These are phyloP conservation scores for Epichloe scottii DNA, from an alignment of 2,329 filamentous ascomycete species.

Conservation along the genomic window DNA sequence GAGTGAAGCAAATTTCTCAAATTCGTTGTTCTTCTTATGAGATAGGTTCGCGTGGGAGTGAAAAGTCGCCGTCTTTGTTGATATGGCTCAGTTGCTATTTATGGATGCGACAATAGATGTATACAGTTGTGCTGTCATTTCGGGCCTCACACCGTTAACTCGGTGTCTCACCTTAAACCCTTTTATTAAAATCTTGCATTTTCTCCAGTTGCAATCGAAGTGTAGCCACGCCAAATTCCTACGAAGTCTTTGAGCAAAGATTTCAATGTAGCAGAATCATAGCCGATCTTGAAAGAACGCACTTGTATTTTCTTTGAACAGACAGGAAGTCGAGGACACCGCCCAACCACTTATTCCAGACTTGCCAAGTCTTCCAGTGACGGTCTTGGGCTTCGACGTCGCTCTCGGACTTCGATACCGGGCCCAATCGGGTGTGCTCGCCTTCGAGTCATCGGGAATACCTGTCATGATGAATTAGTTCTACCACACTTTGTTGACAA, in stretches of 20 bases:
- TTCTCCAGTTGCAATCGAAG: no score
- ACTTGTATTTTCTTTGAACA: neutral
- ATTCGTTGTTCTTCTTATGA: no score
- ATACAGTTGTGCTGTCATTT: neutral
- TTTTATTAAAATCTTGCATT: no score
- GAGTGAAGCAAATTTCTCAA: no score
- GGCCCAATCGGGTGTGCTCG: slow-evolving; percentile 59
- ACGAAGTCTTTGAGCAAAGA: no score
- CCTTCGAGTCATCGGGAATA: slow-evolving; percentile 48
- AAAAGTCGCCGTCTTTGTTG: neutral
- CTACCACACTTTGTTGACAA: neutral
- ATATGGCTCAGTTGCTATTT: no score
- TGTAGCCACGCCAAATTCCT: no score
- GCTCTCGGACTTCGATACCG: slow-evolving; percentile 67
- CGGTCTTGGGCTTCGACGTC: slow-evolving; percentile 42
- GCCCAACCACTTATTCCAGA: slow-evolving; percentile 44
- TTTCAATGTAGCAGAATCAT: no score
- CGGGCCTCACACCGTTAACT: no score
- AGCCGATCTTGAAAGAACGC: neutral
- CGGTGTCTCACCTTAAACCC: neutral
- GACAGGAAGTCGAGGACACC: neutral
- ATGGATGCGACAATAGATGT: neutral
- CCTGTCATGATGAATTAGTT: slow-evolving; percentile 23
- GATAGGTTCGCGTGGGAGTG: no score
- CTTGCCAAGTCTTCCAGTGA: slow-evolving; percentile 54